Conservation (phyloP, 2,329 filamentous ascomycete genomes). For the Phoma sp. region DNA sequence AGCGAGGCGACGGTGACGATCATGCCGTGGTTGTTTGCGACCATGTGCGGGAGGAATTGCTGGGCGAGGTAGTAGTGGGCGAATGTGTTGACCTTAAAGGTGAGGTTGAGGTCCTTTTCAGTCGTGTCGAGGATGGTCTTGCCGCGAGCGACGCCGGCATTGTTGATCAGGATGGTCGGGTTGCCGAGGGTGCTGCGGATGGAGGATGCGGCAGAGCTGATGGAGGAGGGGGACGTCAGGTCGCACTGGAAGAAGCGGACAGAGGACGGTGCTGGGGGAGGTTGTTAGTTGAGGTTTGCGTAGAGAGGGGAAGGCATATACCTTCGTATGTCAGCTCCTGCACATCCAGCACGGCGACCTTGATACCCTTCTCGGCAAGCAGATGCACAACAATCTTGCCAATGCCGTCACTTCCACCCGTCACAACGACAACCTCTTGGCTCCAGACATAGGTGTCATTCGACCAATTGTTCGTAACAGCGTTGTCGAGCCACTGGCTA, state of each 20-base stretch:
- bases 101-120: slow-evolving; percentile 67
- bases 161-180: slow-evolving; percentile 75
- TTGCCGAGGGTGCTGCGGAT: slow-evolving; percentile 65
- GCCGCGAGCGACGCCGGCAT: slow-evolving; percentile 69
- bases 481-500: slow-evolving; percentile 60
- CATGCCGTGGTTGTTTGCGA: slow-evolving; percentile 71
- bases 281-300: slow-evolving; percentile 10
- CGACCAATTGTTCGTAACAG: slow-evolving; percentile 59
- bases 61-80: slow-evolving; percentile 71
- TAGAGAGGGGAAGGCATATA: slow-evolving; percentile 16
- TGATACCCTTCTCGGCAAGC: slow-evolving; percentile 69
- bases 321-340: slow-evolving; percentile 64
- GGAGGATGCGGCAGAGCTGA: slow-evolving; percentile 59
- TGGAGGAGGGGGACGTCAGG: slow-evolving; percentile 64
- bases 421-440: slow-evolving; percentile 74
- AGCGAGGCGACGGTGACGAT: slow-evolving; percentile 72
- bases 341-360: slow-evolving; percentile 75
- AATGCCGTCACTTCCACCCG: slow-evolving; percentile 77
- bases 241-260: slow-evolving; percentile 76
- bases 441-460: slow-evolving; percentile 68
- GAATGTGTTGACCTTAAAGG: slow-evolving; percentile 74
- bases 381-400: slow-evolving; percentile 69
- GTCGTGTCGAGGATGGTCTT: slow-evolving; percentile 66
- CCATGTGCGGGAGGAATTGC: slow-evolving; percentile 72
- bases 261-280: slow-evolving; percentile 52